Conservation (phyloP, 352 stramenopile genomes). For the Pythium periplocum region DNA sequence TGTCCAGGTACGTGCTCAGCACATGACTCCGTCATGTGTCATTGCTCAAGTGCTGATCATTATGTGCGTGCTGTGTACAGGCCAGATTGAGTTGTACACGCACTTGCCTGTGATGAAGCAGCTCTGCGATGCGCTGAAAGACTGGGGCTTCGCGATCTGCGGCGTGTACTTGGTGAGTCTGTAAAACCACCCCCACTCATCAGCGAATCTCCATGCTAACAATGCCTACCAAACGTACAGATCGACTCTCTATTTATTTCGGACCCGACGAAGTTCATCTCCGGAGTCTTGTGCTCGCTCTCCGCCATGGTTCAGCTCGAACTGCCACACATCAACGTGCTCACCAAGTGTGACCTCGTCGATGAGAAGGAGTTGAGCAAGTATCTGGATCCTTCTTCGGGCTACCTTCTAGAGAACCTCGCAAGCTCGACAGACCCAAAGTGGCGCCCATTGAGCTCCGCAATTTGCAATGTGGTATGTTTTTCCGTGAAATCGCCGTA, state of each 20-base stretch:
- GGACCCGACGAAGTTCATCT: conserved; percentile 98
- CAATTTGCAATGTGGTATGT: conserved; percentile 86
- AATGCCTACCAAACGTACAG: conserved; percentile 20
- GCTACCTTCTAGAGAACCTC: conserved; percentile 79
- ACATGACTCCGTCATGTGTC: conserved; percentile 5
- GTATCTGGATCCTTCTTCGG: conserved; percentile 81
- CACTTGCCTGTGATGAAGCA: conserved; percentile 90
- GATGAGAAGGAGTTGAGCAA: conserved; percentile 87
- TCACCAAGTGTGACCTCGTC: conserved; percentile 91
- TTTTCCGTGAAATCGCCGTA: not conserved
- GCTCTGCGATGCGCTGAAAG: conserved; percentile 74
- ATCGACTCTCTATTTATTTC: conserved; percentile 93
- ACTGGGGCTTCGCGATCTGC: conserved; percentile 87
- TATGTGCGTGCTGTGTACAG: conserved; percentile 16
- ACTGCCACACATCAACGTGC: conserved; percentile 92
- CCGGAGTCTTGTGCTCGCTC: conserved; percentile 93
- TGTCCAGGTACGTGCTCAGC: conserved; percentile 86
- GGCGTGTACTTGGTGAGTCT: conserved; percentile 79
- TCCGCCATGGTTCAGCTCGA: conserved; percentile 99
- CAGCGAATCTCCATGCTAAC: not conserved
- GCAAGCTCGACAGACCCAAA: conserved; percentile 75
- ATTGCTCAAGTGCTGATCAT: not conserved
- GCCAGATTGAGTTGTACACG: conserved; percentile 90
- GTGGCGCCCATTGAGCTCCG: conserved; percentile 73
- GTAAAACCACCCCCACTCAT: conserved; percentile 1